Evolutionary conservation across 371 early-diverging fungal genomes (phyloP), one percentile per base, ranked within the genome.

Genomic region (Gilbertella persicaria): DNA sequence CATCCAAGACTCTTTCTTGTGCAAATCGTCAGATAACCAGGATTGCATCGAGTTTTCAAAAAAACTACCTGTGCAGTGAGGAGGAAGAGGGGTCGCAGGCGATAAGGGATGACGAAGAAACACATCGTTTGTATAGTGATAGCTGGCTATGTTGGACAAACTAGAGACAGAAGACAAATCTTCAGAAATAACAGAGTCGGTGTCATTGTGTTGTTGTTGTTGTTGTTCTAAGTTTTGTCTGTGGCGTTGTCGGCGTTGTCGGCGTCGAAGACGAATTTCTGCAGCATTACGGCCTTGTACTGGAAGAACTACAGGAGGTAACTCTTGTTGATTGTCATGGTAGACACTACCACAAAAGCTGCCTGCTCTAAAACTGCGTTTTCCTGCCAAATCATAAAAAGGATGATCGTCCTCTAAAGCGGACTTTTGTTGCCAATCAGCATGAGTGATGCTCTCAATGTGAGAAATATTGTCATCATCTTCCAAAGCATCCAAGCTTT

Each of bases 261-360:
- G 61, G 16, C 55, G 55, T 45, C 55, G 50, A 25, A 17, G 49
- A 20, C 50, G 55, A 19, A 55, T 50, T 23, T 45, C 51, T 28
- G 39, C 44, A 0, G 17, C 16, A 26, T 53, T 44, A 13, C n/a
- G 7, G 5, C 35, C 28, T 20, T 35, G 53, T 4, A 19, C 25
- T 19, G 58, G 53, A 41, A 16, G 26, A 8, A 33, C 47, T 4
- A 19, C 25, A 25, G 58, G 53, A 41, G 21, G 26, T 13, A 33
- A 37, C 12, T 23, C 14, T n/a, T 55, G 33, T 39, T 60, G 55
- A 19, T 37, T 26, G 19, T 50, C 47, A 42, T 43, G 38, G 24
- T 62, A 62, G 10, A 62, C 55, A 26, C 62, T 62, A 16, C 62
- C 62, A 39, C 62, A 62, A 26, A 62, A 62, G 17, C 62, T 62